A percentile compares a stretch with the other conserved stretches of the same genome.
Evolutionary conservation across 2,329 filamentous ascomycete genomes (phyloP).

Genomic region (Xylariaceae sp.): DNA sequence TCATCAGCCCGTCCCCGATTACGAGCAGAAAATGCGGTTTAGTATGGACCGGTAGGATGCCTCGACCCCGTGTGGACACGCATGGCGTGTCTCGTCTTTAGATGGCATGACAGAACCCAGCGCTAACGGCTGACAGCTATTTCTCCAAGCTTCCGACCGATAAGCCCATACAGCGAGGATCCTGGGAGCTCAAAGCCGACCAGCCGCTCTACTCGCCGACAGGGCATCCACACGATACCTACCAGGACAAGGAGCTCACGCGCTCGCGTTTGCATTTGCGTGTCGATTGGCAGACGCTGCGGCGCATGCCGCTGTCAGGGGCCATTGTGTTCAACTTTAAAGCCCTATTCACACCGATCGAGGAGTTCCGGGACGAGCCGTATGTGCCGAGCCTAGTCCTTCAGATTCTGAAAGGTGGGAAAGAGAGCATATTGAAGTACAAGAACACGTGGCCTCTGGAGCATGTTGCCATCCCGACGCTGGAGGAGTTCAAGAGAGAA

Average conservation of each 20-base stretch:
- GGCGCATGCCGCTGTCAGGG: conserved; percentile 70
- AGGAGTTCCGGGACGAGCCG: conserved; percentile 66
- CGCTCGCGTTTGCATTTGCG: conserved; percentile 62
- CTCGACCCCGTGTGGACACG: too few species aligned
- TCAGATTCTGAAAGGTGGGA: conserved; percentile 67
- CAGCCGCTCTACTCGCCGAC: conserved; percentile 71
- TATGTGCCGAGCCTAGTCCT: conserved; percentile 65
- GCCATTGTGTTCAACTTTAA: conserved; percentile 86
- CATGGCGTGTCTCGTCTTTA: background rate
- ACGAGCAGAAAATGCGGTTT: conserved; percentile 81
- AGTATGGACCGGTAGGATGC: conserved; percentile 71
- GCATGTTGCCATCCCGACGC: conserved; percentile 62
- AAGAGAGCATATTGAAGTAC: conserved; percentile 68
- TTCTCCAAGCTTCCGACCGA: conserved; percentile 73
- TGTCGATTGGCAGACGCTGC: conserved; percentile 85
- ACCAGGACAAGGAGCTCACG: conserved; percentile 55
- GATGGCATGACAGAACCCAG: background rate
- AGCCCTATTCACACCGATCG: conserved; percentile 71
- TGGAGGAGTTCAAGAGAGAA: conserved; percentile 61
- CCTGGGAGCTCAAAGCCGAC: conserved; percentile 77
- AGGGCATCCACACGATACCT: conserved; percentile 59
- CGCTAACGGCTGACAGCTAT: conserved; percentile 48
- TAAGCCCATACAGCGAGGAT: conserved; percentile 75
- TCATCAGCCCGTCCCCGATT: conserved; percentile 72
- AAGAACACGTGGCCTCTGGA: conserved; percentile 80